Base-by-base conservation (phyloP, 1,284 basidiomycete genomes). In the Ganoderma lingzhi region DNA sequence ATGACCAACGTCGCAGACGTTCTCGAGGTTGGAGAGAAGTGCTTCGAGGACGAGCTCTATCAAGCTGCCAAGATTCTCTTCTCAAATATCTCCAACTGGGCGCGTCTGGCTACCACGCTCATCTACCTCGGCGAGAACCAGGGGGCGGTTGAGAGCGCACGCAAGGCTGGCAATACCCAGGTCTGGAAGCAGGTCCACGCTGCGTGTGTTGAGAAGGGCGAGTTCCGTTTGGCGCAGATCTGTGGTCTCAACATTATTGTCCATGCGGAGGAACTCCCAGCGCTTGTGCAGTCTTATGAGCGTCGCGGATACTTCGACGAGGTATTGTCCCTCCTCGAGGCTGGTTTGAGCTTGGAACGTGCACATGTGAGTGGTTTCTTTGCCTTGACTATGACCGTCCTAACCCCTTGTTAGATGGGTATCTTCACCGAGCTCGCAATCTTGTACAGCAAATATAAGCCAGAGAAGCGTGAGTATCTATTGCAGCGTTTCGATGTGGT, bases 121-220 rank as follows among this genome's bases (percentile, higher is more conserved):
- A 99, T 99, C 80, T 99, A 99, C 84, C 89, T 99, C 63, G 95
- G 96, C 67, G 97, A 99, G 84, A 99, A 98, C 81, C 97, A 99
- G 82, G 90, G 95, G 64, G 98, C 98, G 23, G 98, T 99, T 23
- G 98, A 99, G 82, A 98, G 97, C 73, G 98, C 98, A 23, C 88
- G 98, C 73, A 99, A 99, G 82, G 98, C 98, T 23, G 98, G 98
- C 41, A 99, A 99, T 81, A 99, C 98, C 12, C 96, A 98, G 82
- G 98, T 99, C n/a, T 99, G 98, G 98, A 99, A 99, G 84, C 98
- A 99, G 82, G 98, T 99, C 70, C 97, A 99, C 76, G 95, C 96
- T 30, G 98, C 98, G 53, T 99, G 98, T 84, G 91, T 99, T 67
- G 96, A 98, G 85, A 98, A 99, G 85, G 85, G 89, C 73, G 98